phyloP scores from a whole-genome alignment of 2,329 filamentous ascomycete species.

The Ophiostoma fasciatum region DNA sequence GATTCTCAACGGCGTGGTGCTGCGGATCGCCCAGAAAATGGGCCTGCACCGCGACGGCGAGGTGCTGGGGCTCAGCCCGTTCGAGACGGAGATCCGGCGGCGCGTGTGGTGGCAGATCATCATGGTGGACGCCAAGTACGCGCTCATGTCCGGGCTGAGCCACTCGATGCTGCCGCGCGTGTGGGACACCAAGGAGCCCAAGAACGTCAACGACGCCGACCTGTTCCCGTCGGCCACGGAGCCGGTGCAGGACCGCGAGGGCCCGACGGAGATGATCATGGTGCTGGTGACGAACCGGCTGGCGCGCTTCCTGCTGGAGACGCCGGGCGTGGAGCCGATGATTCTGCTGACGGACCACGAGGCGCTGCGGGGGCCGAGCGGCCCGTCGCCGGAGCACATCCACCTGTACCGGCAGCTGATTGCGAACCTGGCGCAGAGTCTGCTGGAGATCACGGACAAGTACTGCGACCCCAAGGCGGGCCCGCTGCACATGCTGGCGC shows the following conservation, averaged over 20 bases:
- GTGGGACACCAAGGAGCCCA: conserved; percentile 41
- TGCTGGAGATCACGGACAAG: conserved; percentile 31
- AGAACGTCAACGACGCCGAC: conserved; percentile 45
- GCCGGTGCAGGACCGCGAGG: conserved; percentile 34
- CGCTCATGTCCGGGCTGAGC: conserved; percentile 41
- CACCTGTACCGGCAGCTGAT: conserved; percentile 28
- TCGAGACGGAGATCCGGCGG: conserved; percentile 53
- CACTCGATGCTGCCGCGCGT: conserved; percentile 34
- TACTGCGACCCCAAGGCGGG: conserved; percentile 38
- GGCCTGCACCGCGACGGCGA: conserved; percentile 50
- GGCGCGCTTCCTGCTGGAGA: conserved; percentile 32
- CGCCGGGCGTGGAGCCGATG: conserved; percentile 33
- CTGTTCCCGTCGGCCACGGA: conserved; percentile 38
- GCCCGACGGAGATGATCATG: conserved; percentile 47
- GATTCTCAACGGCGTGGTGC: conserved; percentile 44
- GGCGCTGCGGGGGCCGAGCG: conserved; percentile 13
- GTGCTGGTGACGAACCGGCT: conserved; percentile 35
- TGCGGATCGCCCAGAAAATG: conserved; percentile 53
- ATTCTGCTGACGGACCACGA: conserved; percentile 29
- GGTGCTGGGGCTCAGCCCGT: conserved; percentile 38
- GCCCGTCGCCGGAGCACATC: conserved; percentile 19
- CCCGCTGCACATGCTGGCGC: conserved; percentile 34
- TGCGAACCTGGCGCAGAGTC: conserved; percentile 25
- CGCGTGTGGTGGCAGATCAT: conserved; percentile 53
- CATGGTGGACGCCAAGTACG: conserved; percentile 41